Percentiles rank a stretch among this genome's conserved stretches.
These are phyloP conservation scores for Fusarium robinianum DNA, from an alignment of 2,329 filamentous ascomycete species.

Conservation along the genomic window DNA sequence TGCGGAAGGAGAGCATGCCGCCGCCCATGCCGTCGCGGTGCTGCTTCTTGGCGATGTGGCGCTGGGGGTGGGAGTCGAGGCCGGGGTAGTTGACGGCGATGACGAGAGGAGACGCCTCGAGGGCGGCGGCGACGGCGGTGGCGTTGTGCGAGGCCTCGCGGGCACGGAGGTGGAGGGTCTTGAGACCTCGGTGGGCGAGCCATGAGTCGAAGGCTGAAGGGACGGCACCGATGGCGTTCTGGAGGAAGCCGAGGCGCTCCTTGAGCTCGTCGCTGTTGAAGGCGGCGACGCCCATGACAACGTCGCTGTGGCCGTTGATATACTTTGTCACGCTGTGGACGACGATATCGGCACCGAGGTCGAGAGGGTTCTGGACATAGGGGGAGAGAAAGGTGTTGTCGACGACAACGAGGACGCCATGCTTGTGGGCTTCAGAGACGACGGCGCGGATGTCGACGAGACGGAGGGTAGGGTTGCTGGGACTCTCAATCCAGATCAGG, in stretches of 20 bases:
- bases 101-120: slow-evolving; percentile 81
- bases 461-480: slow-evolving; percentile 90
- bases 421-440: slow-evolving; percentile 78
- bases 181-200: slow-evolving; percentile 95
- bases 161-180: slow-evolving; percentile 92
- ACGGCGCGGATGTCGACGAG: slow-evolving; percentile 92
- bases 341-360: slow-evolving; percentile 94
- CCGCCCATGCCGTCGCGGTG: slow-evolving; percentile 94
- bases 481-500: slow-evolving; percentile 93
- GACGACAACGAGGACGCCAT: slow-evolving; percentile 93
- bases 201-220: slow-evolving; percentile 96
- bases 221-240: slow-evolving; percentile 96
- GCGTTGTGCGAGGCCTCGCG: slow-evolving; percentile 85
- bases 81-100: slow-evolving; percentile 95
- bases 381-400: slow-evolving; percentile 98
- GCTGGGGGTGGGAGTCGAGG: slow-evolving; percentile 83
- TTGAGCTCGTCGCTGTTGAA: slow-evolving; percentile 86
- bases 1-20: slow-evolving; percentile 96
- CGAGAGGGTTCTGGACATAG: slow-evolving; percentile 94
- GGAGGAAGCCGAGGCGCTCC: slow-evolving; percentile 81
- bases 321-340: slow-evolving; percentile 98
- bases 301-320: slow-evolving; percentile 96
- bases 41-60: slow-evolving; percentile 83
- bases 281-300: slow-evolving; percentile 95
- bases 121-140: slow-evolving; percentile 71